Conservation (phyloP, 2,329 filamentous ascomycete species). For the Dryadomyces sulphureus region DNA sequence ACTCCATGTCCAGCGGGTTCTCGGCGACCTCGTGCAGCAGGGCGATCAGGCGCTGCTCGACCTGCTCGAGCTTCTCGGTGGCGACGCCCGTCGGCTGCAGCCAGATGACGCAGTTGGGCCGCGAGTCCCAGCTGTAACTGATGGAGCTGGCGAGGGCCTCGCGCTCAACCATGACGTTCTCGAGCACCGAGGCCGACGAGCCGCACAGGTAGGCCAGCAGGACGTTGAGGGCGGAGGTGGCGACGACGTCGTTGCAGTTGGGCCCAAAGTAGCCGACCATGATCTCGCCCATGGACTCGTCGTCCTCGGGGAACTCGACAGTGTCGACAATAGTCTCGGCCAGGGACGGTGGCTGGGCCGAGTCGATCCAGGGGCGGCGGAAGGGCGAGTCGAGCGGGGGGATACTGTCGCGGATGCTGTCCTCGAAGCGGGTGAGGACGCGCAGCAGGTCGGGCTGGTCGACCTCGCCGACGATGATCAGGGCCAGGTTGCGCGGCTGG, state of each 20-base stretch:
- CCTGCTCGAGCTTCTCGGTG: constrained; percentile 68
- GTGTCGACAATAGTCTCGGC: constrained; percentile 59
- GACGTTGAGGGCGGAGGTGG: constrained; percentile 61
- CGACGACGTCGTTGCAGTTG: constrained; percentile 53
- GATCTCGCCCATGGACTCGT: constrained; percentile 85
- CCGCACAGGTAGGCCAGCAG: constrained; percentile 78
- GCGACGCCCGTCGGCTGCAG: constrained; percentile 77
- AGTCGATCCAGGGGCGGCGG: constrained; percentile 83
- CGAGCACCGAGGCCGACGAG: constrained; percentile 81
- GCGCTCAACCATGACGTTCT: constrained; percentile 84
- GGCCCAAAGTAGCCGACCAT: constrained; percentile 79
- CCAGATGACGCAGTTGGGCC: constrained; percentile 72
- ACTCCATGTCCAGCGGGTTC: constrained; percentile 76
- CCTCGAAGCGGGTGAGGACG: constrained; percentile 78
- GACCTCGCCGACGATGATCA: constrained; percentile 85
- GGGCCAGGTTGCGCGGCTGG: constrained; percentile 84
- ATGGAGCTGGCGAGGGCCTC: constrained; percentile 85
- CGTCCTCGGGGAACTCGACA: constrained; percentile 89
- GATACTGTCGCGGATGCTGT: constrained; percentile 69
- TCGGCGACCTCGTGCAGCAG: constrained; percentile 67
- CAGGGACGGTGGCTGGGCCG: constrained; percentile 59
- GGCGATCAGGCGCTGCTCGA: constrained; percentile 74
- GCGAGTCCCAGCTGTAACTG: constrained; percentile 61
- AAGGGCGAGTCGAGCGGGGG: constrained; percentile 63
- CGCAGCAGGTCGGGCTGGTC: constrained; percentile 67